Conservation (phyloP, 106 monocot species). For the Posidonia australis region DNA sequence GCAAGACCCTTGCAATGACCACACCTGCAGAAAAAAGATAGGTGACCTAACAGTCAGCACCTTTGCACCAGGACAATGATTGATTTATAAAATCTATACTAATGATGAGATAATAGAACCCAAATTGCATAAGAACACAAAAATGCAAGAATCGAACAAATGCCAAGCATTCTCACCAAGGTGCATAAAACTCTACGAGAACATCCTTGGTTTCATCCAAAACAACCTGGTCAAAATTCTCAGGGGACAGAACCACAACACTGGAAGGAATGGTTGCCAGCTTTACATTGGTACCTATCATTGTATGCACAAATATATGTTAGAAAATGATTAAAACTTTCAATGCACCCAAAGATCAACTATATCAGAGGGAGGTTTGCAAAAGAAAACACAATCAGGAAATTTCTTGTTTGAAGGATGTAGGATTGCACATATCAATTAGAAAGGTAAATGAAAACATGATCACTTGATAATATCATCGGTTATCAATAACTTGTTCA, state of each 20-base stretch:
- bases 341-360: neutral
- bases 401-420: no score
- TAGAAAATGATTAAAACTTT: neutral
- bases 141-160: neutral
- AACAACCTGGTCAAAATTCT: constrained; percentile 67
- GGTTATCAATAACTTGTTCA: no score
- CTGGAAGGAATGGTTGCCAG: constrained; percentile 54
- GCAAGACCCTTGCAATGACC: constrained; percentile 94
- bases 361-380: neutral
- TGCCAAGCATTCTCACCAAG: constrained; percentile 47
- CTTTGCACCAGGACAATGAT: no score
- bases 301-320: neutral
- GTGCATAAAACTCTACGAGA: constrained; percentile 95
- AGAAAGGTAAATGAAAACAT: no score
- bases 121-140: neutral
- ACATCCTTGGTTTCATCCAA: constrained; percentile 85
- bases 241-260: constrained; percentile 61
- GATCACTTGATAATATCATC: no score
- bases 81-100: neutral
- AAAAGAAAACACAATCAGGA: no score
- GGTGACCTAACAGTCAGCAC: neutral
- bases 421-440: no score
- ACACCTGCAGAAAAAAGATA: constrained; percentile 40
- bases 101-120: neutral
- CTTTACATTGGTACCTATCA: constrained; percentile 83